These are phyloP conservation scores for Eucommia ulmoides DNA, from an alignment of 257 asterid genomes.

Conservation along the genomic window DNA sequence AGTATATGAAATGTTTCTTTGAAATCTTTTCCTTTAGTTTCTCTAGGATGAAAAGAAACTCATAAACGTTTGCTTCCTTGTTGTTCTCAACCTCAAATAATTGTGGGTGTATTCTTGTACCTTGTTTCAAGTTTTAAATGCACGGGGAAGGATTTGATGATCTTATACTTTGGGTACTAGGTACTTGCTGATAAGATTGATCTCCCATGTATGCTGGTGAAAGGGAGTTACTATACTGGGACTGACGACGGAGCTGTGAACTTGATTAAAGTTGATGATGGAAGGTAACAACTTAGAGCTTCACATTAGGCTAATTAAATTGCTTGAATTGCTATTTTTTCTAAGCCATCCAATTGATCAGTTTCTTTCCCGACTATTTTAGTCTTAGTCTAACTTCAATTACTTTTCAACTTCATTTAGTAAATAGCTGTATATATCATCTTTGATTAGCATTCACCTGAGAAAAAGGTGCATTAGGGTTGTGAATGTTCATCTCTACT, in stretches of 20 bases:
- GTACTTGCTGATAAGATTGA: conserved; percentile 92
- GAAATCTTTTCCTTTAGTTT: neutral
- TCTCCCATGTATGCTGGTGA: conserved; percentile 91
- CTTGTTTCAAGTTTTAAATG: neutral
- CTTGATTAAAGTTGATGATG: conserved; percentile 79
- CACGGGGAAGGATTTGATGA: neutral
- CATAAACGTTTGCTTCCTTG: neutral
- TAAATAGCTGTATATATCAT: no score
- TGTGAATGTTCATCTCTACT: no score
- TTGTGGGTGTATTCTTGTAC: neutral
- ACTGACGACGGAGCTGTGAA: conserved; percentile 99
- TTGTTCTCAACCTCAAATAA: neutral
- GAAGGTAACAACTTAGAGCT: conserved; percentile 55
- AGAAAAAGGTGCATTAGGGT: no score
- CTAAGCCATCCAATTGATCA: no score
- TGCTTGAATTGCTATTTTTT: no score
- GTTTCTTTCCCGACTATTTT: no score
- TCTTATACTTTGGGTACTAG: conserved; percentile 32
- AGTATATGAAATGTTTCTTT: neutral
- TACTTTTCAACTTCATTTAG: no score
- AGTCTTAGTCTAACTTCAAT: no score
- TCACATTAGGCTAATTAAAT: no score
- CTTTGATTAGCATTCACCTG: no score
- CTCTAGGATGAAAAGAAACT: neutral
- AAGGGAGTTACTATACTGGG: conserved; percentile 95